A percentile compares a stretch with the other conserved stretches of the same genome.
Evolutionary conservation across 2,329 filamentous ascomycete genomes (phyloP).

Genomic region (Hortaea werneckii): DNA sequence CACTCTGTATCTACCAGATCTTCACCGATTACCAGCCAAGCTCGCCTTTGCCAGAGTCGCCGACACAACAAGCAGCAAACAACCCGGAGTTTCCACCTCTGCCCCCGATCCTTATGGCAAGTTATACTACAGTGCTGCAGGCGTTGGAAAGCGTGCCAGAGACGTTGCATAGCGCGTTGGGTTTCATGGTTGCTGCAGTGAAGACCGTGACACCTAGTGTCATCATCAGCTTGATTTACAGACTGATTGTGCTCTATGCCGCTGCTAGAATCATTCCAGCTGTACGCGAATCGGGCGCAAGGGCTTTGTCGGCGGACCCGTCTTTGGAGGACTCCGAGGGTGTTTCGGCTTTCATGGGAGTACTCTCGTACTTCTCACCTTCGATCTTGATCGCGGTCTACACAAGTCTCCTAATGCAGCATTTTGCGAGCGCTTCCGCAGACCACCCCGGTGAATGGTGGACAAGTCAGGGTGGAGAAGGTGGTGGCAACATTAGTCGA

Average conservation of each 20-base stretch:
- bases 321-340: constrained; percentile 62
- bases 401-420: constrained; percentile 87
- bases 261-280: constrained; percentile 93
- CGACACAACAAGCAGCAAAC: constrained; percentile 36
- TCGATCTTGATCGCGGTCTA: constrained; percentile 94
- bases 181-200: constrained; percentile 81
- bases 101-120: constrained; percentile 96
- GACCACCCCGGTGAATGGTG: constrained; percentile 58
- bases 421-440: constrained; percentile 67
- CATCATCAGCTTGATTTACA: constrained; percentile 87
- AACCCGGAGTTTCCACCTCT: constrained; percentile 93
- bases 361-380: constrained; percentile 88
- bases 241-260: constrained; percentile 89
- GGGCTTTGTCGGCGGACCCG: constrained; percentile 73
- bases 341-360: constrained; percentile 66
- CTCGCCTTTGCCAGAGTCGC: constrained; percentile 26
- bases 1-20: constrained; percentile 98
- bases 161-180: constrained; percentile 72
- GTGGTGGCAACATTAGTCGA: constrained; percentile 77
- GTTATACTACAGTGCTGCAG: constrained; percentile 83
- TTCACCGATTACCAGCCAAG: constrained; percentile 96
- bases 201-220: constrained; percentile 93
- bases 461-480: constrained; percentile 72
- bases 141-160: constrained; percentile 73
- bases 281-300: constrained; percentile 74